phyloP scores from a whole-genome alignment of 2,329 filamentous ascomycete genomes.

The Colletotrichum tropicicola region DNA sequence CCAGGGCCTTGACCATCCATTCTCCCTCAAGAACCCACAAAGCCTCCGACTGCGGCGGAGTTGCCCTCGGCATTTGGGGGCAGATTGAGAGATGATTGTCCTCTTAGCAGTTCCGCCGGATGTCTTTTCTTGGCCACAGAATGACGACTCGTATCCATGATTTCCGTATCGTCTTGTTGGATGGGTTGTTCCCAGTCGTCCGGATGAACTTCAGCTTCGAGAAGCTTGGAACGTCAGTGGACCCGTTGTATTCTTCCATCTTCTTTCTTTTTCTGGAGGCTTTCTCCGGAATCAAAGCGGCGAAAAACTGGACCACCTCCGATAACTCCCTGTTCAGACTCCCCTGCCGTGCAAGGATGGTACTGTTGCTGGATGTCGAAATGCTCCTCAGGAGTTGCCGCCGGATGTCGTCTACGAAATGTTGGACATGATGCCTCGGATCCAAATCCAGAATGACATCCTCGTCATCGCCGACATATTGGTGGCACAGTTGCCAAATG shows the following conservation, averaged over 20 bases:
- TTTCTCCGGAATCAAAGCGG: not conserved
- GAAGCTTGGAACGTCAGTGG: conserved; percentile 9
- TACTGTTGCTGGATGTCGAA: not conserved
- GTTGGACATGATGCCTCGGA: not conserved
- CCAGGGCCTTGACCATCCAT: too few species aligned
- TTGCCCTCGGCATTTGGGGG: not conserved
- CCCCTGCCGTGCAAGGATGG: conserved; percentile 3
- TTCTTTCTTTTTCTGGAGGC: conserved; percentile 5
- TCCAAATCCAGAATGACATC: not conserved
- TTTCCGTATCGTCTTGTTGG: not conserved
- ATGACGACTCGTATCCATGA: not conserved
- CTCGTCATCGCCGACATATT: not conserved
- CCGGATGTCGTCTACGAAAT: not conserved
- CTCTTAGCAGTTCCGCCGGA: not conserved
- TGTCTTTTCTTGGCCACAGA: not conserved
- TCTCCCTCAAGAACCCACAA: not conserved
- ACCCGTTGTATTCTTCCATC: conserved; percentile 13
- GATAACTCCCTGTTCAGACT: not conserved
- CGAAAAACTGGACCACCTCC: not conserved
- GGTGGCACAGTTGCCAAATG: not conserved
- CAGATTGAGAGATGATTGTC: not conserved
- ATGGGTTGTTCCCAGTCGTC: not conserved
- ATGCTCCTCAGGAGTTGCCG: not conserved
- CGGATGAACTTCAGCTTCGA: conserved; percentile 9
- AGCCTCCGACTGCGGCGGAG: not conserved